Evolutionary conservation across 106 monocot species (phyloP).

Genomic region (Dendrobium huoshanense): DNA sequence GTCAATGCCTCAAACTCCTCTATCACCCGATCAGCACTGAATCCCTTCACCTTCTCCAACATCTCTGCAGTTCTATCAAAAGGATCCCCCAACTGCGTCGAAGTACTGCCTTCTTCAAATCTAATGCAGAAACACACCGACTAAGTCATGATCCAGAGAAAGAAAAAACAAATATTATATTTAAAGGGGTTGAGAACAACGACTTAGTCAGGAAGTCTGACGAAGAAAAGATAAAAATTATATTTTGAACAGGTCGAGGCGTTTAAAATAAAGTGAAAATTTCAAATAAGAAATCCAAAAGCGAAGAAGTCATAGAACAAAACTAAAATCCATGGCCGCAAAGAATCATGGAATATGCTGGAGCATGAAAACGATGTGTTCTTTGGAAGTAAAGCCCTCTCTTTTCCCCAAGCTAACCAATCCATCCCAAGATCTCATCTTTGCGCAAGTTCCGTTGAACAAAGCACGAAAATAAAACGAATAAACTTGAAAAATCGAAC

Average conservation of each 20-base stretch:
- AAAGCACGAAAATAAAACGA: not conserved
- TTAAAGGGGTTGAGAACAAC: not conserved
- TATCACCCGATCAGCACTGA: constrained; percentile 42
- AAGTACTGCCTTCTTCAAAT: not conserved
- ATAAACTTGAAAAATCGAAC: not conserved
- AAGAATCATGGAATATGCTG: not conserved
- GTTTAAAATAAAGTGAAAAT: not conserved
- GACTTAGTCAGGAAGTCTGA: not conserved
- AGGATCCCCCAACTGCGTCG: not conserved
- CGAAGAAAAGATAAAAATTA: not conserved
- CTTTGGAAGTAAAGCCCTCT: not conserved
- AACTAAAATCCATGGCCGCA: not conserved
- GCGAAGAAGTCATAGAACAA: not conserved
- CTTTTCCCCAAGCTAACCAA: not conserved
- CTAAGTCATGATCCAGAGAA: not conserved
- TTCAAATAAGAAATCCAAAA: not conserved
- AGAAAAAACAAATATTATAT: not conserved
- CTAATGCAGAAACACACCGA: not conserved
- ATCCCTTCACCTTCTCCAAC: constrained; percentile 28
- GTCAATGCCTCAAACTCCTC: constrained; percentile 65
- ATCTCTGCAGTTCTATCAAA: not conserved
- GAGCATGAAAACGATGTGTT: not conserved
- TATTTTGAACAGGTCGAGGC: not conserved
- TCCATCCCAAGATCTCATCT: not conserved
- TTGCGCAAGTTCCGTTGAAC: not conserved